Percentiles rank a stretch among this genome's conserved stretches.
These are phyloP conservation scores for Salvia splendens DNA, from an alignment of 257 asterid species.

Conservation along the genomic window DNA sequence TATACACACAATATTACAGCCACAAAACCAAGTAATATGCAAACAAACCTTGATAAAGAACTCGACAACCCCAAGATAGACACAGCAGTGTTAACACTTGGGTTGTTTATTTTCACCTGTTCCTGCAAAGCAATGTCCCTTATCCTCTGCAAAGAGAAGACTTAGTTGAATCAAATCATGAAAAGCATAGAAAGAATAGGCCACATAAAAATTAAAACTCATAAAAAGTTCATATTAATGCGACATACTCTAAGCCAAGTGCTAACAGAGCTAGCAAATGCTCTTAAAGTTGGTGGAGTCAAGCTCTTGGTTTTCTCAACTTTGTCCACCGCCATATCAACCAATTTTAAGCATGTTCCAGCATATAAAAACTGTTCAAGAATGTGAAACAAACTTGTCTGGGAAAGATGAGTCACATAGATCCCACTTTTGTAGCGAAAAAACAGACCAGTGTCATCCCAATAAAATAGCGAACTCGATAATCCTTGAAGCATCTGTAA, in stretches of 20 bases:
- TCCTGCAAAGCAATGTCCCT: conserved; percentile 77
- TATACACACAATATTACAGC: conserved; percentile 11
- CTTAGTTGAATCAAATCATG: neutral
- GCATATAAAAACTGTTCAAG: conserved; percentile 75
- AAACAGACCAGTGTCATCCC: conserved; percentile 56
- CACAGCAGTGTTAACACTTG: conserved; percentile 54
- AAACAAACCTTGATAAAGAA: conserved; percentile 83
- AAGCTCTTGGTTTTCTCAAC: conserved; percentile 54
- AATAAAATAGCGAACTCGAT: conserved; percentile 61
- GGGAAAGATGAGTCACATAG: conserved; percentile 78
- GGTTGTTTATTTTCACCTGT: conserved; percentile 66
- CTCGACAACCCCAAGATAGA: conserved; percentile 83
- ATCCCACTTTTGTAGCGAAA: conserved; percentile 65
- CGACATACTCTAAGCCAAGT: conserved; percentile 69
- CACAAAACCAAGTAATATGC: conserved; percentile 15
- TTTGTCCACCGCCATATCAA: conserved; percentile 57
- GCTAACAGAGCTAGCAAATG: conserved; percentile 72
- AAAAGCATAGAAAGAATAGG: conserved; percentile 1
- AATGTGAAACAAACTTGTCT: conserved; percentile 64
- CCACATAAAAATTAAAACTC: neutral
- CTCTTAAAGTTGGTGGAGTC: conserved; percentile 87
- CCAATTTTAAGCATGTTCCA: conserved; percentile 74
- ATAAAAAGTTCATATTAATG: conserved; percentile 4
- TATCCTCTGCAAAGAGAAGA: conserved; percentile 53
- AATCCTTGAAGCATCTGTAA: conserved; percentile 90